Percentiles rank a stretch among this genome's conserved stretches.
These are phyloP conservation scores for Penicillium simplicissimum DNA, from an alignment of 495 filamentous ascomycete genomes.

Conservation along the genomic window DNA sequence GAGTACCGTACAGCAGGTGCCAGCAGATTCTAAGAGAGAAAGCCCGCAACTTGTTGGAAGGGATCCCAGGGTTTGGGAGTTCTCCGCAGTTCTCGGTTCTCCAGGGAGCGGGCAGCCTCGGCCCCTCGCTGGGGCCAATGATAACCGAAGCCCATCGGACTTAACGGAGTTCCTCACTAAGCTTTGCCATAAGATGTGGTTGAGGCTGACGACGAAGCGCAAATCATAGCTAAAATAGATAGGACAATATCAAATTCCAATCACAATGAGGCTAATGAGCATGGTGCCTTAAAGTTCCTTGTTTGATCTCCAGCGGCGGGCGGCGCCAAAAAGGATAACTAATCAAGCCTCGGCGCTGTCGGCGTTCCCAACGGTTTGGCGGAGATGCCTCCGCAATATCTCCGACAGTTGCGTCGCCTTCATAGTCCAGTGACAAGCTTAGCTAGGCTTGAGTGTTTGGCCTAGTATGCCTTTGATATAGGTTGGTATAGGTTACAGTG, in stretches of 20 bases:
- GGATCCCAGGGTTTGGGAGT: background rate
- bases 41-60: too few species aligned
- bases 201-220: background rate
- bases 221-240: background rate
- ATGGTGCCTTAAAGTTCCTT: too few species aligned
- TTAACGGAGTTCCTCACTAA: background rate
- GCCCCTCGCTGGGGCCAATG: slow-evolving; percentile 9
- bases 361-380: background rate
- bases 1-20: background rate
- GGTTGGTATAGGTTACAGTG: background rate
- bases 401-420: background rate
- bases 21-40: slow-evolving; percentile 2
- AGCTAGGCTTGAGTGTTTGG: background rate
- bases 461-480: background rate
- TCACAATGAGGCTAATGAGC: background rate
- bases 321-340: background rate
- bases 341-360: slow-evolving; percentile 3
- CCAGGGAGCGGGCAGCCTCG: slow-evolving; percentile 20
- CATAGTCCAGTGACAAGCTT: background rate
- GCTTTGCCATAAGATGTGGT: background rate
- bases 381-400: slow-evolving; percentile 1
- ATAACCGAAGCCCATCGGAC: slow-evolving; percentile 12
- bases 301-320: background rate
- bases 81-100: slow-evolving; percentile 23
- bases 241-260: background rate